phyloP scores from a whole-genome alignment of 225 moss, liverwort and hornwort species.

The Straminergon stramineum region DNA sequence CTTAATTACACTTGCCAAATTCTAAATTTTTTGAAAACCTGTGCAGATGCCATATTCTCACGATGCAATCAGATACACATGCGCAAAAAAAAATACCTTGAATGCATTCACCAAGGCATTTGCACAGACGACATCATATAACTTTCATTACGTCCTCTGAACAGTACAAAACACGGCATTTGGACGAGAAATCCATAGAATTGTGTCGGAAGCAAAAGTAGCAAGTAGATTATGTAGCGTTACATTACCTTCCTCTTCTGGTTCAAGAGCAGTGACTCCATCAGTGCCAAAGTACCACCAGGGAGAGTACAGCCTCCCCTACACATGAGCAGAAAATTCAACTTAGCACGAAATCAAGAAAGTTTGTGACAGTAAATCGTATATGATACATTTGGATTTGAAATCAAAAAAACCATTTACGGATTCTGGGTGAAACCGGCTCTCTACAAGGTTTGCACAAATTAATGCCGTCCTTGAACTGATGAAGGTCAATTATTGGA shows the following conservation, averaged over 20 bases:
- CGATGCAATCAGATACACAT: not conserved
- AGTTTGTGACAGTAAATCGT: not conserved
- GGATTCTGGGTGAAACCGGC: not conserved
- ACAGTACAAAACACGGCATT: not conserved
- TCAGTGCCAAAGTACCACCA: conserved; percentile 97
- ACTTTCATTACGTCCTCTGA: not conserved
- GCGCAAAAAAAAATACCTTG: not conserved
- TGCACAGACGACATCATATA: not conserved
- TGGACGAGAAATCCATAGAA: not conserved
- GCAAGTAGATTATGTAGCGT: not conserved
- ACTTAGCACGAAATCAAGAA: not conserved
- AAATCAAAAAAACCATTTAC: not conserved
- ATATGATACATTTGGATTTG: not conserved
- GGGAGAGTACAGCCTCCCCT: conserved; percentile 60
- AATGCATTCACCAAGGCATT: not conserved
- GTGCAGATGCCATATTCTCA: not conserved
- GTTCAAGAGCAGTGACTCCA: conserved; percentile 83
- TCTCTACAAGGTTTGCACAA: not conserved
- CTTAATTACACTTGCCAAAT: not conserved
- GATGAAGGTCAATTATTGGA: not conserved
- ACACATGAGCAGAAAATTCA: not conserved
- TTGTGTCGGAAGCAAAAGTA: not conserved
- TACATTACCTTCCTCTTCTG: conserved; percentile 42
- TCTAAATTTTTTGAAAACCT: not conserved
- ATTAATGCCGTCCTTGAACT: not conserved